A percentile compares a stretch with the other conserved stretches of the same genome.
Evolutionary conservation across 148 eudicot species (phyloP).

Genomic region (Dianthus caryophyllus): DNA sequence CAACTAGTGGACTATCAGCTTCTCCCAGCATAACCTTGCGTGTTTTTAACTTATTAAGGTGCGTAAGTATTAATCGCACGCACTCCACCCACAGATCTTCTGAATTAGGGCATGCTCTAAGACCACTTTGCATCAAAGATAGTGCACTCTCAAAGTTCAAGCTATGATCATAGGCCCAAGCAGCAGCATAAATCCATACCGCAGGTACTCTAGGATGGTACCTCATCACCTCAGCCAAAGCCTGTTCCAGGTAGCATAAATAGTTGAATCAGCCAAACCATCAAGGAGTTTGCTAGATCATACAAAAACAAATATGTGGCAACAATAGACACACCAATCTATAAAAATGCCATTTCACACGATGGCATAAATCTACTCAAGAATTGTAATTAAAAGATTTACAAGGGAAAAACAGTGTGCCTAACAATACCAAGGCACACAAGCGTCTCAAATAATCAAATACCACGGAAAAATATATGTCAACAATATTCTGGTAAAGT

Average conservation of each 20-base stretch:
- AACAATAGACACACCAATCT: not conserved
- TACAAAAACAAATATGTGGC: not conserved
- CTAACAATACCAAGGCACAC: not conserved
- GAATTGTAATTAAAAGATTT: not conserved
- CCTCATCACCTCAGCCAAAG: conserved; percentile 66
- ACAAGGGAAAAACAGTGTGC: not conserved
- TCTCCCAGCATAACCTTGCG: conserved; percentile 84
- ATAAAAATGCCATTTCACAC: not conserved
- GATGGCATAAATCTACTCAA: not conserved
- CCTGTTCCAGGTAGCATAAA: conserved; percentile 32
- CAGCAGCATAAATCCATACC: conserved; percentile 92
- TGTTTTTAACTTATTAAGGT: conserved; percentile 74
- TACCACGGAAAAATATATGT: not conserved
- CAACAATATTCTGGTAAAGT: not conserved
- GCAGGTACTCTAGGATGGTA: conserved; percentile 89
- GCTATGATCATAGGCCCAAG: conserved; percentile 90
- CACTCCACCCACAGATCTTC: conserved; percentile 93
- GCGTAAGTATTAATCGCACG: conserved; percentile 89
- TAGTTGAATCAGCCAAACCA: not conserved
- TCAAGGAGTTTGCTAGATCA: not conserved
- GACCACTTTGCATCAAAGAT: conserved; percentile 72
- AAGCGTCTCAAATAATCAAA: not conserved
- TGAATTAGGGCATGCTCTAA: conserved; percentile 84
- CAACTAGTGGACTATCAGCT: conserved; percentile 47
- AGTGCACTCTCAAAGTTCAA: conserved; percentile 71